phyloP scores from a whole-genome alignment of 768 basidiomycete genomes.

The Mycena alexandri region DNA sequence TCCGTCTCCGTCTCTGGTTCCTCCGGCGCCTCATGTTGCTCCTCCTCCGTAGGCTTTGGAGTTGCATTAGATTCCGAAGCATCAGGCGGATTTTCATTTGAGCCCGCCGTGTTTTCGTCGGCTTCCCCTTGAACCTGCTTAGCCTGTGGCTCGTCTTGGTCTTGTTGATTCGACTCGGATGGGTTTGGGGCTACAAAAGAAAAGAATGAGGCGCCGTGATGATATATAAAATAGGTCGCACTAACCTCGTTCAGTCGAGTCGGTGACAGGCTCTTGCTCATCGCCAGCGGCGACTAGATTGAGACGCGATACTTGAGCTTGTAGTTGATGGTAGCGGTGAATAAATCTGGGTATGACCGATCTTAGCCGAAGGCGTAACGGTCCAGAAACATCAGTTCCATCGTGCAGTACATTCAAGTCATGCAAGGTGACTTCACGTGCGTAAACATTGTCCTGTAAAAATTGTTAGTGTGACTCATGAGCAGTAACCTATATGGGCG shows the following conservation, averaged over 20 bases:
- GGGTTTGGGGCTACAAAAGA: conserved; percentile 15
- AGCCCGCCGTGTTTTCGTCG: conserved; percentile 10
- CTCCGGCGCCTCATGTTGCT: conserved; percentile 1
- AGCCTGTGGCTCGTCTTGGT: conserved; percentile 12
- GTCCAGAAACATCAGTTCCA: conserved; percentile 70
- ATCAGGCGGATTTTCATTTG: conserved; percentile 1
- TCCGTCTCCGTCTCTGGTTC: not conserved
- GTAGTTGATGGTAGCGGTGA: conserved; percentile 71
- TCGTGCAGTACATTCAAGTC: conserved; percentile 81
- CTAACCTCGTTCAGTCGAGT: conserved; percentile 32
- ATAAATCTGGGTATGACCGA: conserved; percentile 70
- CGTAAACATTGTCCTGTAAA: conserved; percentile 74
- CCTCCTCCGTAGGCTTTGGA: not conserved
- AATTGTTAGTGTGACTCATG: conserved; percentile 12
- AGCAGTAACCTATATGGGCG: conserved; percentile 25
- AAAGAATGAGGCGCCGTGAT: not conserved
- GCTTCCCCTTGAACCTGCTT: conserved; percentile 23
- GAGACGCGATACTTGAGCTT: conserved; percentile 62
- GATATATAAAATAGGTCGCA: not conserved
- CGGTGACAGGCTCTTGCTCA: conserved; percentile 11
- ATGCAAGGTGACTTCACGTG: conserved; percentile 77
- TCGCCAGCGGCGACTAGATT: conserved; percentile 37
- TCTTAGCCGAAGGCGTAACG: conserved; percentile 70
- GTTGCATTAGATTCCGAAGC: not conserved
- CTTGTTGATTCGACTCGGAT: not conserved